Conservation (phyloP, 2,329 filamentous ascomycete genomes). For the Aspergillus felis region DNA sequence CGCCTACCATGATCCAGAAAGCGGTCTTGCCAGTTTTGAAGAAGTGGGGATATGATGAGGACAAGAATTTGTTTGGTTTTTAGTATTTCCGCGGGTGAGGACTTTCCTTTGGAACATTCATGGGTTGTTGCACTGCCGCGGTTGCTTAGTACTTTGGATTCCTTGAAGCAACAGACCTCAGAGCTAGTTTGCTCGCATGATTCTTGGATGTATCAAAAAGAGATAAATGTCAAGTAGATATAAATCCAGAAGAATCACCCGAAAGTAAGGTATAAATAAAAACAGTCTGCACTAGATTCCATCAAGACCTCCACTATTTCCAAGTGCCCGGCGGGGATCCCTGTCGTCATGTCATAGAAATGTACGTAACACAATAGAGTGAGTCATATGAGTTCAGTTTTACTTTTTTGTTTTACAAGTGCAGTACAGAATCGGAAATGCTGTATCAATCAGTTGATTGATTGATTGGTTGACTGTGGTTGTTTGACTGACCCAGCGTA, state of each 20-base stretch:
- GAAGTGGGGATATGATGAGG: slow-evolving; percentile 45
- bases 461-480: background rate
- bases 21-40: slow-evolving; percentile 48
- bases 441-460: background rate
- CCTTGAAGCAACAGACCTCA: too few relatives aligned
- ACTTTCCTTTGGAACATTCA: background rate
- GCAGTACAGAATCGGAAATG: too few relatives aligned
- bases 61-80: slow-evolving; percentile 43
- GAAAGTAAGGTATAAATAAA: background rate
- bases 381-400: background rate
- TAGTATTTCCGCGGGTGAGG: background rate
- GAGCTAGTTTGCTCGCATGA: too few relatives aligned
- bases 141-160: too few relatives aligned
- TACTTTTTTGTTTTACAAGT: background rate
- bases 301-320: background rate
- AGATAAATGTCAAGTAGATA: too few relatives aligned
- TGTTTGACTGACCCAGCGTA: background rate
- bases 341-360: background rate
- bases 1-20: slow-evolving; percentile 50
- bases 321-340: too few relatives aligned
- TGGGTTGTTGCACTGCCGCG: too few relatives aligned
- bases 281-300: background rate
- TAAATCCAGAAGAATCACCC: too few relatives aligned
- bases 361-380: background rate
- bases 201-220: too few relatives aligned